A percentile compares a stretch with the other conserved stretches of the same genome.
phyloP scores from a whole-genome alignment of 2,329 filamentous ascomycete species.

The Tolypocladium paradoxum region DNA sequence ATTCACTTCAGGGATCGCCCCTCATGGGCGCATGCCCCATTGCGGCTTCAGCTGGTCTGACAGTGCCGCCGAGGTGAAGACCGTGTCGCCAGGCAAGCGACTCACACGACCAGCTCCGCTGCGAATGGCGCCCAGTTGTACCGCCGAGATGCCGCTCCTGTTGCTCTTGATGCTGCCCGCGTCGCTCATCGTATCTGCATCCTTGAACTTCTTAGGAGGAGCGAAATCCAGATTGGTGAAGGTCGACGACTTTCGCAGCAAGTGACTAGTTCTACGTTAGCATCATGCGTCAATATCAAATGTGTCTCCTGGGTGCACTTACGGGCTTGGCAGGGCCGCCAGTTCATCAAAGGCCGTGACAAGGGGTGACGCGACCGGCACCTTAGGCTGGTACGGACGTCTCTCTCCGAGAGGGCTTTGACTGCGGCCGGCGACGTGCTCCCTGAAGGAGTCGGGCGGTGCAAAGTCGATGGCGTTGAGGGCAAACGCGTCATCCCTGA shows the following conservation, averaged over 20 bases:
- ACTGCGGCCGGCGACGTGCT: constrained; percentile 58
- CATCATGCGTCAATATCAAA: background rate
- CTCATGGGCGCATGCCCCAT: constrained; percentile 42
- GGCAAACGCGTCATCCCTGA: constrained; percentile 72
- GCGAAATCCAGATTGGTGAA: constrained; percentile 77
- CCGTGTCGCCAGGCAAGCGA: constrained; percentile 68
- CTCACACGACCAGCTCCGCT: constrained; percentile 79
- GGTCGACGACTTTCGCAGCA: constrained; percentile 65
- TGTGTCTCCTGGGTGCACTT: constrained; percentile 34
- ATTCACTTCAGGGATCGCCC: background rate
- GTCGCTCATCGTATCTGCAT: constrained; percentile 50
- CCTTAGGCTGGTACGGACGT: constrained; percentile 62
- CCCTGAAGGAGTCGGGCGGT: constrained; percentile 57
- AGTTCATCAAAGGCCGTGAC: constrained; percentile 82
- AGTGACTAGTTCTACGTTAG: constrained; percentile 36
- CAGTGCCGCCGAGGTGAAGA: constrained; percentile 65
- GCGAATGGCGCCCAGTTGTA: constrained; percentile 62
- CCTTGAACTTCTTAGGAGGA: constrained; percentile 63
- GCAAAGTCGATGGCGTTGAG: constrained; percentile 73
- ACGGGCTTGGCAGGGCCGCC: constrained; percentile 77
- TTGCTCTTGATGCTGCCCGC: constrained; percentile 58
- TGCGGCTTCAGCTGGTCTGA: constrained; percentile 47
- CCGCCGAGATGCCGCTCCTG: constrained; percentile 59
- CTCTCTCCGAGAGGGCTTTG: constrained; percentile 55
- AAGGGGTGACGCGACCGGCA: constrained; percentile 68